Conservation (phyloP, 495 filamentous ascomycete species). For the Friedmanniomyces simplex region DNA sequence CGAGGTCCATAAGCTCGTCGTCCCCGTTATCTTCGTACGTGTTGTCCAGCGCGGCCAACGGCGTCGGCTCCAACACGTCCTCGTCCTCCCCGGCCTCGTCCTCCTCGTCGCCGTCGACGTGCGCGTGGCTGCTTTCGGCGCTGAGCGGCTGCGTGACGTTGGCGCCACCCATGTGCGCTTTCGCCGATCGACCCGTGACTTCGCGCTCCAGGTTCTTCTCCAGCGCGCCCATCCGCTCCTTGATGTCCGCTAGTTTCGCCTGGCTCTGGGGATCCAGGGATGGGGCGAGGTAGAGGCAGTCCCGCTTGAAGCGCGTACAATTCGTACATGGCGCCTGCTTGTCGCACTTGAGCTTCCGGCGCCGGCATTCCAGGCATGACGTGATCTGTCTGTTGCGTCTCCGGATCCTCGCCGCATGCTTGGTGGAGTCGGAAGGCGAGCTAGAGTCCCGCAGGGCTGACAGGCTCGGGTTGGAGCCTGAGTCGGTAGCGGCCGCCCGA, state of each 20-base stretch:
- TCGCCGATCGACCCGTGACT: slow-evolving; percentile 25
- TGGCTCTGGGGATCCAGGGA: slow-evolving; percentile 51
- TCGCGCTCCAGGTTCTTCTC: slow-evolving; percentile 53
- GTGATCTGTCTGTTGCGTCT: slow-evolving; percentile 60
- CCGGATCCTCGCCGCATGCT: slow-evolving; percentile 35
- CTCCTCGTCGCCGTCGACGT: slow-evolving; percentile 27
- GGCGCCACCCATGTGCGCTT: slow-evolving; percentile 11
- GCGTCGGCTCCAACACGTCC: slow-evolving; percentile 41
- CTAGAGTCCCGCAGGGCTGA: slow-evolving; percentile 5
- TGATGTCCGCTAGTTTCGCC: slow-evolving; percentile 53
- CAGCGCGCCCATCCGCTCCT: slow-evolving; percentile 56
- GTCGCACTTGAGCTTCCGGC: slow-evolving; percentile 72
- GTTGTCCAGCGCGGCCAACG: slow-evolving; percentile 49
- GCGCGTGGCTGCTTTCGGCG: background rate
- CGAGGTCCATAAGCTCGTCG: slow-evolving; percentile 59
- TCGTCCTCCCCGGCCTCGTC: slow-evolving; percentile 37
- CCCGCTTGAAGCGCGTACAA: slow-evolving; percentile 49
- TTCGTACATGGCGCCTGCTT: slow-evolving; percentile 63
- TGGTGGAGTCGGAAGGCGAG: background rate
- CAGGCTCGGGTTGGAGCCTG: background rate
- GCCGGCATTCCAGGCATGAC: slow-evolving; percentile 60
- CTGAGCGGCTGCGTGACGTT: background rate
- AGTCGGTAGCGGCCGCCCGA: background rate
- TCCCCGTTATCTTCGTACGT: slow-evolving; percentile 49
- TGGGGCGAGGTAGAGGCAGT: slow-evolving; percentile 56